Evolutionary conservation across 2,329 filamentous ascomycete genomes (phyloP).

Genomic region (Microthyrium microscopicum): DNA sequence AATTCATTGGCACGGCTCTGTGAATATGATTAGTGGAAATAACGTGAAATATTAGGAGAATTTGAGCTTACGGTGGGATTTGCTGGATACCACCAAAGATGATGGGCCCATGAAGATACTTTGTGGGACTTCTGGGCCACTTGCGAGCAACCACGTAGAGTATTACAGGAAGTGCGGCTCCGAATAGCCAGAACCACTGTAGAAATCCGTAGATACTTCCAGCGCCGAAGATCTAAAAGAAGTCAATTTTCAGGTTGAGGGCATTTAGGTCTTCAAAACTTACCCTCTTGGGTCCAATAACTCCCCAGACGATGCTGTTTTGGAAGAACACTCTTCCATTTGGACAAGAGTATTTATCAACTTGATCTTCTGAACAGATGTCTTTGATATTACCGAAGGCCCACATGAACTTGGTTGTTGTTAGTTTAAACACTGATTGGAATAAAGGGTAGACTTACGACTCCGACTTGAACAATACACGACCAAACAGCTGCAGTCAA

Average conservation of each 20-base stretch:
- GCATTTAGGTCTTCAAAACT: too few relatives aligned
- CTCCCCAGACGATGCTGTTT: conserved; percentile 52
- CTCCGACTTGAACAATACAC: conserved; percentile 48
- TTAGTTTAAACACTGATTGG: too few relatives aligned
- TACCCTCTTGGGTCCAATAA: conserved; percentile 46
- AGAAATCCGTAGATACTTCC: conserved; percentile 1
- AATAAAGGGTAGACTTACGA: too few relatives aligned
- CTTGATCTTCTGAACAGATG: conserved; percentile 43
- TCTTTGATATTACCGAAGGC: conserved; percentile 38
- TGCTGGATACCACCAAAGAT: conserved; percentile 48
- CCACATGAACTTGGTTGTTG: too few relatives aligned
- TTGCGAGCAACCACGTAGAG: conserved; percentile 42
- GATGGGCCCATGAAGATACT: conserved; percentile 51
- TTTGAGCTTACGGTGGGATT: too few relatives aligned
- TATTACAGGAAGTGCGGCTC: conserved; percentile 41
- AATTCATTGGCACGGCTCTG: conserved; percentile 29
- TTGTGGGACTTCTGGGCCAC: conserved; percentile 43
- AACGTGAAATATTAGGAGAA: too few relatives aligned
- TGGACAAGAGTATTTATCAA: conserved; percentile 43
- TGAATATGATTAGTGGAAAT: too few relatives aligned
- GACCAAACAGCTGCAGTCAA: conserved; percentile 49
- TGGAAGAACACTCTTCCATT: conserved; percentile 44
- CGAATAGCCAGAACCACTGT: conserved; percentile 43
- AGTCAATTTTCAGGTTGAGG: too few relatives aligned
- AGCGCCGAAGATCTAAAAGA: conserved; percentile 4